Base-by-base conservation (phyloP, 306 rosid species). In the Elaeagnus macrophylla region DNA sequence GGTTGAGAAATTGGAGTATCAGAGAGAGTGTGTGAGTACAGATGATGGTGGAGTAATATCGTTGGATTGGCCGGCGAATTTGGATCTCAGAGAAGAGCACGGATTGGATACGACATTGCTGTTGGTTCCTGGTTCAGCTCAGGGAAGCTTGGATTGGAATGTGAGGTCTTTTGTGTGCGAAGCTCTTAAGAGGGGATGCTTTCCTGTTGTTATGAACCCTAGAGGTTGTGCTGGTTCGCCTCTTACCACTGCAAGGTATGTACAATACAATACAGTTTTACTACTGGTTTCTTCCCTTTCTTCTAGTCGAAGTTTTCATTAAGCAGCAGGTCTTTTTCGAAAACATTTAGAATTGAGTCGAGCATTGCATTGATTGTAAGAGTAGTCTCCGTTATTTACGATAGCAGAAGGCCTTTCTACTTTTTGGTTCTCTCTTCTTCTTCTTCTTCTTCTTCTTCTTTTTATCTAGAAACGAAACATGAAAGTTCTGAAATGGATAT, bases 191-290 rank as follows among this genome's bases (percentile, higher is more conserved):
- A 71, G 82, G 7, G 97, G 97, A 0, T 75, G 67, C 45, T 86
- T 91, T 63, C 97, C 97, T 1, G 60, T 91, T 56, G 93, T 91
- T n/a, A 82, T 91, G 89, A 91, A 91, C 50, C 97, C 97, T 17
- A 67, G 96, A 71, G 97, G 97, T 39, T 91, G 89, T 41, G 97
- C 96, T 6, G 73, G 81, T 62, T 91, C 96, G 36, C 97, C 97
- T 69, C 89, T 91, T 59, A 86, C 89, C 64, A 82, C 96, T 37
- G 85, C 97, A 5, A 70, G 97, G 97, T 91, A 74, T 11, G 57
- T n/a, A n/a, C n/a, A n/a, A n/a, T n/a, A n/a, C n/a, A 25, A 25
- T 25, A 25, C 32, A 25, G 32, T 25, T 25, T 25, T 25, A 25
- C 32, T 25, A 25, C 1, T 25, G 2, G 32, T 25, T 25, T 25